These are phyloP conservation scores for Plasmodium billcollinsi DNA, from an alignment of 169 alveolate genomes.

Conservation along the genomic window DNA sequence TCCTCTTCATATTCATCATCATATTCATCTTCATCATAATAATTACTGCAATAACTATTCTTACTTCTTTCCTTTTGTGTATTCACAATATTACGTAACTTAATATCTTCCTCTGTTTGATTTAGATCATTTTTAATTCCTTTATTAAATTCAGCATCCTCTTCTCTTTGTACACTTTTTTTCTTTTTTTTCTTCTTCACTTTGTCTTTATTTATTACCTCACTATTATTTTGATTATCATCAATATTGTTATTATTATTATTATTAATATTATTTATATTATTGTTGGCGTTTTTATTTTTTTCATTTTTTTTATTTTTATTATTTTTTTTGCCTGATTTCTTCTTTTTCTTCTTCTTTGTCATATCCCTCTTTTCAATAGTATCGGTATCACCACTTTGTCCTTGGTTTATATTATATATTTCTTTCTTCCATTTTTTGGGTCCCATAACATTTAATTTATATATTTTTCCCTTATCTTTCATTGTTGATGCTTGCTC, in stretches of 20 bases:
- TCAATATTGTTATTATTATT: not conserved
- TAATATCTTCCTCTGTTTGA: too few relatives aligned
- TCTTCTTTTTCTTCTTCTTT: slow-evolving; percentile 38
- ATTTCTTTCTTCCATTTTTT: slow-evolving; percentile 71
- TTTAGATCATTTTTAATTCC: too few relatives aligned
- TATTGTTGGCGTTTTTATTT: not conserved
- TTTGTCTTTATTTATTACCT: not conserved
- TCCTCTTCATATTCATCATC: not conserved
- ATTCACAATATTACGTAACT: too few relatives aligned
- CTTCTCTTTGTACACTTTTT: slow-evolving; percentile 1
- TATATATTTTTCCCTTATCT: slow-evolving; percentile 49
- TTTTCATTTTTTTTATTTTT: slow-evolving; percentile 2
- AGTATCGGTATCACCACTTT: slow-evolving; percentile 14
- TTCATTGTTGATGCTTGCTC: not conserved
- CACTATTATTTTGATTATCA: not conserved
- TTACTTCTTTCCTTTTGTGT: too few relatives aligned
- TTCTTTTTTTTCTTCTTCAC: slow-evolving; percentile 12
- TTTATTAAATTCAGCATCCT: too few relatives aligned
- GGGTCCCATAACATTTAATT: slow-evolving; percentile 74
- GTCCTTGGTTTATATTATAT: slow-evolving; percentile 2
- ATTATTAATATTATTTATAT: not conserved
- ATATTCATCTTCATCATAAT: too few relatives aligned
- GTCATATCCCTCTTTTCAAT: slow-evolving; percentile 6
- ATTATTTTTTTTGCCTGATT: slow-evolving; percentile 10
- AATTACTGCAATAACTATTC: too few relatives aligned